phyloP scores from a whole-genome alignment of 2,329 filamentous ascomycete species.

The Calonectria pteridis region DNA sequence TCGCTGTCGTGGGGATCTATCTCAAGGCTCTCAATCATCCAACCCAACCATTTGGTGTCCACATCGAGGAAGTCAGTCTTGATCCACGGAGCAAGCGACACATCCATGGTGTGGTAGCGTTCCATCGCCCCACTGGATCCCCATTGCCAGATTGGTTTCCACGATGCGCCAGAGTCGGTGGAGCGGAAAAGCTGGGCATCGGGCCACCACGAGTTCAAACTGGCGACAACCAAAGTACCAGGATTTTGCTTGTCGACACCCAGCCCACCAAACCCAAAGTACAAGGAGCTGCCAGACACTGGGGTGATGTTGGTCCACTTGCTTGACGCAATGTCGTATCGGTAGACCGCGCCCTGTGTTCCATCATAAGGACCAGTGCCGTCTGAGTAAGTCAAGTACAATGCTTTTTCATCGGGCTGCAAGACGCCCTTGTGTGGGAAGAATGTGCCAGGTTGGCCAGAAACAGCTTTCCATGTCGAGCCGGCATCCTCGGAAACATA shows the following conservation, averaged over 20 bases:
- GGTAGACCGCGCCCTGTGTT: constrained; percentile 63
- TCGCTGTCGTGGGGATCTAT: constrained; percentile 71
- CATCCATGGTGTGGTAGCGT: constrained; percentile 60
- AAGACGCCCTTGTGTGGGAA: constrained; percentile 68
- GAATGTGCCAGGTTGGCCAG: constrained; percentile 62
- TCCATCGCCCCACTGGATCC: constrained; percentile 58
- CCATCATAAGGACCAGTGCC: constrained; percentile 70
- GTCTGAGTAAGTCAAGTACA: constrained; percentile 68
- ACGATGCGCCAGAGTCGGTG: constrained; percentile 65
- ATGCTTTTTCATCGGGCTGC: constrained; percentile 62
- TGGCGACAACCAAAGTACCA: constrained; percentile 68
- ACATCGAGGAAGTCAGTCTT: constrained; percentile 60
- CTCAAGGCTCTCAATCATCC: constrained; percentile 71
- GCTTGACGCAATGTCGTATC: constrained; percentile 62
- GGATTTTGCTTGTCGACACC: constrained; percentile 65
- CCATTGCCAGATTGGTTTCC: constrained; percentile 67
- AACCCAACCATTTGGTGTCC: constrained; percentile 65
- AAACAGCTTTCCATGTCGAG: constrained; percentile 63
- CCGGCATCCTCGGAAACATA: constrained; percentile 68
- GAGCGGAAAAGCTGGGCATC: constrained; percentile 69
- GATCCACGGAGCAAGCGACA: constrained; percentile 66
- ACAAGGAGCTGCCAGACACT: constrained; percentile 48
- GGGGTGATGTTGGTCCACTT: constrained; percentile 70
- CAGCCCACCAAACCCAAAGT: constrained; percentile 69
- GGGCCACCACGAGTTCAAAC: constrained; percentile 70